Percentiles rank a stretch among this genome's conserved stretches.
These are phyloP conservation scores for Rhodotorula sp. DNA, from an alignment of 1,284 basidiomycete genomes.

Conservation along the genomic window DNA sequence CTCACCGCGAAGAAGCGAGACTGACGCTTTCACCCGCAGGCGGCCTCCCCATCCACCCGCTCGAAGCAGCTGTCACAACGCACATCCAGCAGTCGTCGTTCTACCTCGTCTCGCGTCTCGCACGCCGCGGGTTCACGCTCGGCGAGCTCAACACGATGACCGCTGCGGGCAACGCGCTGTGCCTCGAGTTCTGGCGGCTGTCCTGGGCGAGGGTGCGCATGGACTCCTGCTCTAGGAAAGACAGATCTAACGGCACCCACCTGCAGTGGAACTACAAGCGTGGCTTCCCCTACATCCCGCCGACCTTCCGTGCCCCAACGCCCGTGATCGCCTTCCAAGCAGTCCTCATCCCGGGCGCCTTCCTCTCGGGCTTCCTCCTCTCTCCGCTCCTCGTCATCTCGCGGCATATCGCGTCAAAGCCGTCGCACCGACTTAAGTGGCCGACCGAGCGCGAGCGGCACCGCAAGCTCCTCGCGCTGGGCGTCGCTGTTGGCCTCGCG, in stretches of 20 bases:
- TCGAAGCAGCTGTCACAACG: conserved; percentile 74
- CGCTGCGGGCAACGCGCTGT: conserved; percentile 81
- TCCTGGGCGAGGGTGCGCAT: conserved; percentile 36
- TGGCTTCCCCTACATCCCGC: conserved; percentile 35
- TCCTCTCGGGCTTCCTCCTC: conserved; percentile 89
- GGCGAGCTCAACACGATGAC: conserved; percentile 89
- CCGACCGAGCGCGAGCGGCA: conserved; percentile 85
- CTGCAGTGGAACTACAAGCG: conserved; percentile 78
- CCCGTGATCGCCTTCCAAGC: conserved; percentile 90
- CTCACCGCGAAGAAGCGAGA: no score
- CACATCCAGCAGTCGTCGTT: conserved; percentile 88
- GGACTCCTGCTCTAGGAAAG: not conserved
- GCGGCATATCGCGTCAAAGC: conserved; percentile 86
- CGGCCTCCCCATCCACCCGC: conserved; percentile 64
- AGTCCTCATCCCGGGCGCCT: conserved; percentile 87
- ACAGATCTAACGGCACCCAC: conserved; percentile 55
- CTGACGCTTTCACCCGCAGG: conserved; percentile 8
- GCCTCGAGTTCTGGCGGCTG: conserved; percentile 64
- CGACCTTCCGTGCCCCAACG: conserved; percentile 85
- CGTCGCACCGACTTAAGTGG: conserved; percentile 77
- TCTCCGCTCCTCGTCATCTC: conserved; percentile 91
- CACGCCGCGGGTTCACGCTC: conserved; percentile 88
- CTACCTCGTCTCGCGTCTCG: conserved; percentile 85
- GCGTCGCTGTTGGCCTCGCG: conserved; percentile 77
- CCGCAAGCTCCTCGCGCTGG: conserved; percentile 78